These are phyloP conservation scores for Hyphodiscus sp. DNA, from an alignment of 2,329 filamentous ascomycete genomes.

Conservation along the genomic window DNA sequence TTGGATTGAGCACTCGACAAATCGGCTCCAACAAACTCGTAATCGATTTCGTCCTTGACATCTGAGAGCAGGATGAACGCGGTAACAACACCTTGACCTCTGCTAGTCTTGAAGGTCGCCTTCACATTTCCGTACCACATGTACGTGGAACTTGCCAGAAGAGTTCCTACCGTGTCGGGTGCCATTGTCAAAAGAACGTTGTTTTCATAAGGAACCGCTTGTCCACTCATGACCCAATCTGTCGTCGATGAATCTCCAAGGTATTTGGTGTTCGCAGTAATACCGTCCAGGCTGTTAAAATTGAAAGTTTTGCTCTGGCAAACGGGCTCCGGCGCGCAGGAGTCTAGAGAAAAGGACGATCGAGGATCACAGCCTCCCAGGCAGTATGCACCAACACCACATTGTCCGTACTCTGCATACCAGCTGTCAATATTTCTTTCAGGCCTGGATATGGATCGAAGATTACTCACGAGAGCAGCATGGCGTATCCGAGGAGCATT, in stretches of 20 bases:
- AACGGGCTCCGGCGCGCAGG: conserved; percentile 77
- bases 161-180: conserved; percentile 74
- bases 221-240: conserved; percentile 87
- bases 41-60: conserved; percentile 97
- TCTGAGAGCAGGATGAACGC: conserved; percentile 95
- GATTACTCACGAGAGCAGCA: conserved; percentile 68
- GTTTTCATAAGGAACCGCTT: conserved; percentile 60
- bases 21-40: conserved; percentile 84
- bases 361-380: conserved; percentile 90
- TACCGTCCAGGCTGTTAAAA: conserved; percentile 64
- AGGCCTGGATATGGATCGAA: background rate
- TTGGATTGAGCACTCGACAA: conserved; percentile 79
- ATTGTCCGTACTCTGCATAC: conserved; percentile 75
- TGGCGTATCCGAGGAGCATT: conserved; percentile 66
- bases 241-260: conserved; percentile 72
- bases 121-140: conserved; percentile 97
- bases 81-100: conserved; percentile 85
- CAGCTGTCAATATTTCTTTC: conserved; percentile 8
- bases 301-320: conserved; percentile 71
- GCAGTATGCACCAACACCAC: conserved; percentile 90
- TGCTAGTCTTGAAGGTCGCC: conserved; percentile 76
- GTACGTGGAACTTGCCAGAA: conserved; percentile 77
- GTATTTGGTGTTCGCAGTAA: conserved; percentile 71
- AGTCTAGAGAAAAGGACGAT: conserved; percentile 74
- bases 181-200: conserved; percentile 85